phyloP scores from a whole-genome alignment of 1,284 basidiomycete species.

The Cryptococcus neoformans region DNA sequence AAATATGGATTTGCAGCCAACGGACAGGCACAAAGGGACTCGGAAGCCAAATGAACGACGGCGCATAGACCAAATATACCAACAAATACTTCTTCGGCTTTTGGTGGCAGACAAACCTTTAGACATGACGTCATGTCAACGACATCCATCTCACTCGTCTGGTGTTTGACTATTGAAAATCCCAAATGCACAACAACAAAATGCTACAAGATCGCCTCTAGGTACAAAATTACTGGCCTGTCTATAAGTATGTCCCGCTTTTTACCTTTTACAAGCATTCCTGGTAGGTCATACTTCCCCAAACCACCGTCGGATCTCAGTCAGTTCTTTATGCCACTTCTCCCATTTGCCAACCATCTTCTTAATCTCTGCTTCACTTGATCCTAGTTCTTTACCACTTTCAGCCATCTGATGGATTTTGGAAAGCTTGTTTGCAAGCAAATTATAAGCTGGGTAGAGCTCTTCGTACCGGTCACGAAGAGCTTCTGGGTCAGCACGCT shows the following conservation, averaged over 20 bases:
- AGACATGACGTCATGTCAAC: no score
- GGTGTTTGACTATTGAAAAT: neutral
- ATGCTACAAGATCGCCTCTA: neutral
- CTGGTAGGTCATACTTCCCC: neutral
- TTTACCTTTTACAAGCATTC: no score
- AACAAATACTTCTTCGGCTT: no score
- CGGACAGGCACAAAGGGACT: no score
- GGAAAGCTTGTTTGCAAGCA: constrained; percentile 24
- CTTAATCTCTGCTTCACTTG: constrained; percentile 18
- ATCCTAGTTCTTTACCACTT: constrained; percentile 8
- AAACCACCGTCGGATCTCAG: constrained; percentile 39
- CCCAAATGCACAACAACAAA: neutral
- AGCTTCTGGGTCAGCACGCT: constrained; percentile 15
- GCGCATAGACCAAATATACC: no score
- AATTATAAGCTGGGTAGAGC: constrained; percentile 38
- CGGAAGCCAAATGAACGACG: no score
- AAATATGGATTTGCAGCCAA: no score
- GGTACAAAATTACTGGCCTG: neutral
- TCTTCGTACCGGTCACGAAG: constrained; percentile 40
- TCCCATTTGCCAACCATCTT: constrained; percentile 36
- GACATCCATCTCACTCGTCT: no score
- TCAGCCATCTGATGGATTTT: constrained; percentile 26
- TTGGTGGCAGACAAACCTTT: no score
- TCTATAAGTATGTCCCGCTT: no score
- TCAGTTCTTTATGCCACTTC: constrained; percentile 40